These are phyloP conservation scores for Balansia obtecta DNA, from an alignment of 2,329 filamentous ascomycete genomes.

Conservation along the genomic window DNA sequence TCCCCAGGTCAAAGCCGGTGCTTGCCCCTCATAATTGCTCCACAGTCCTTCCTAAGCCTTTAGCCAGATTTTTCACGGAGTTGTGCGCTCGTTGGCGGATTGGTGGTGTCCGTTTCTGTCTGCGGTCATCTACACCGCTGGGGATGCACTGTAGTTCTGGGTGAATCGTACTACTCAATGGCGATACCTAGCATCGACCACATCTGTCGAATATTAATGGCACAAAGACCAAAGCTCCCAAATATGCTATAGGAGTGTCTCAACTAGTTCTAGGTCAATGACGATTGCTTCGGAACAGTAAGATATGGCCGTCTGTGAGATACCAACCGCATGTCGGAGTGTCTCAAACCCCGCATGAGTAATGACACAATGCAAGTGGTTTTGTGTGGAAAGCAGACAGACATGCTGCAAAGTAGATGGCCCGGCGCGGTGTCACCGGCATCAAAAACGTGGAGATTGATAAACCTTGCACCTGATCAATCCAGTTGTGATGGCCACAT, in stretches of 20 bases:
- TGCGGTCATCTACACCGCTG: too few species aligned
- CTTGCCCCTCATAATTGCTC: background rate
- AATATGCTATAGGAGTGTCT: too few species aligned
- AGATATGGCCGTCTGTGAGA: background rate
- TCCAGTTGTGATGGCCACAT: background rate
- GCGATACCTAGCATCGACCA: too few species aligned
- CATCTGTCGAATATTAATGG: too few species aligned
- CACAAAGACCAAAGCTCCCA: too few species aligned
- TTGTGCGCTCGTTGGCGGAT: background rate
- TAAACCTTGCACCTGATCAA: background rate
- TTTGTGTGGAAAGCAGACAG: background rate
- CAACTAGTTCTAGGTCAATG: too few species aligned
- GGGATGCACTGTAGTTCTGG: too few species aligned
- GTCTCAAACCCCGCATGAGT: conserved; percentile 2
- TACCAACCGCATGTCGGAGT: background rate
- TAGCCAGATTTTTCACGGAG: background rate
- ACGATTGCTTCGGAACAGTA: too few species aligned
- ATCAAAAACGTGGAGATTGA: conserved; percentile 3
- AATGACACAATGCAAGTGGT: background rate
- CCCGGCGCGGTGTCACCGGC: background rate
- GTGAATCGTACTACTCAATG: too few species aligned
- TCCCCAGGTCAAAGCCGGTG: background rate
- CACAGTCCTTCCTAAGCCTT: background rate
- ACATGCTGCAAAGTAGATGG: background rate
- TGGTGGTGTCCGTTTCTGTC: too few species aligned